Evolutionary conservation across 2,329 filamentous ascomycete species (phyloP), one percentile per base, ranked within the genome.

Genomic region (Colletotrichum limetticola): DNA sequence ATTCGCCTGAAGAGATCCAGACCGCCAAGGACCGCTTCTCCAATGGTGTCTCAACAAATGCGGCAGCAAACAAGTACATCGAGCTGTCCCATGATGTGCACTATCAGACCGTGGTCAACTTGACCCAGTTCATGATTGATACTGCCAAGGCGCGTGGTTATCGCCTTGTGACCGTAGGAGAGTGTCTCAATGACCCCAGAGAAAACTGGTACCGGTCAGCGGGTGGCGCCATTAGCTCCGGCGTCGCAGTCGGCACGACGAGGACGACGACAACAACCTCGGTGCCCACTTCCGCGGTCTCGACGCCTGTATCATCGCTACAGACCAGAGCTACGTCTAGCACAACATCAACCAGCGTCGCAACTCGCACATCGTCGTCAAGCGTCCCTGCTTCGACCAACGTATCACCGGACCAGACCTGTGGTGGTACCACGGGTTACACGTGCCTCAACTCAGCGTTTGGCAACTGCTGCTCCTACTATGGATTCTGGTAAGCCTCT

Each of bases 171-270:
- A 89, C 89, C 1, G 85, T 91, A 5, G 90, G 88, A 0, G 87
- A 90, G 72, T 91, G 90, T 70, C 82, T 91, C 19, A 86, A 85
- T 0, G 88, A 91, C 69, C 79, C 87, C 8, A 72, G 72, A n/a
- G 81, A 79, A 19, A 84, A 86, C 74, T 91, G 88, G 89, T 91
- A 91, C 76, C 85, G 88, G 58, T 32, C 71, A 4, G 78, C 77
- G 5, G 71, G 76, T 7, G 69, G 72, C 24, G 66, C 56, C 16
- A 66, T 74, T 24, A 74, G 70, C 30, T 75, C 75, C 24, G 65
- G 67, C 28, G 69, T 71, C 1, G 57, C 70, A 0, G 73, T 71
- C 1, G 28, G 61, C 6, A 61, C 58, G 14, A 67, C 76, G 37
- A 72, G 72, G 22, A 76, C 72, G 42, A 57, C 72, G 3, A n/a